Conservation (phyloP, 345 rosid species). For the Moringa oleifera region DNA sequence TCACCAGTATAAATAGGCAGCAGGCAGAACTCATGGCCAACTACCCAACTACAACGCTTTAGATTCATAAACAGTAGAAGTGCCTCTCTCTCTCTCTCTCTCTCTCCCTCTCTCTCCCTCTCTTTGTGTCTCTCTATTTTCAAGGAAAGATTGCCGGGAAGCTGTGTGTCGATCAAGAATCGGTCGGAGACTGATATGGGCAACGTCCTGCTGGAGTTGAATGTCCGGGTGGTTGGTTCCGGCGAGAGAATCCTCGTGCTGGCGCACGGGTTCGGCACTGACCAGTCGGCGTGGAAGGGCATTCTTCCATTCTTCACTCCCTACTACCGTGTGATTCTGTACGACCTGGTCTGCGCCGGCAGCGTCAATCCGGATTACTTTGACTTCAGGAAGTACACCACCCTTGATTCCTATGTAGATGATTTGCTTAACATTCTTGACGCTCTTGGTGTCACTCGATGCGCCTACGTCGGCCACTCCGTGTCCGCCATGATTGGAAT, state of each 20-base stretch:
- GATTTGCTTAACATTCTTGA: slow-evolving; percentile 76
- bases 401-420: slow-evolving; percentile 71
- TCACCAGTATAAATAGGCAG: too few relatives aligned
- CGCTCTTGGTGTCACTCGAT: slow-evolving; percentile 48
- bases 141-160: too few relatives aligned
- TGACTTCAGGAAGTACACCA: slow-evolving; percentile 51
- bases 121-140: too few relatives aligned
- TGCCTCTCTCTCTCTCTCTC: too few relatives aligned
- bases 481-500: slow-evolving; percentile 87
- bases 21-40: background rate
- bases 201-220: slow-evolving; percentile 49
- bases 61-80: too few relatives aligned
- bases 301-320: slow-evolving; percentile 59
- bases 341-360: slow-evolving; percentile 82
- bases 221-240: slow-evolving; percentile 62
- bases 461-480: slow-evolving; percentile 81
- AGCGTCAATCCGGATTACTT: slow-evolving; percentile 81
- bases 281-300: slow-evolving; percentile 84
- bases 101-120: too few relatives aligned
- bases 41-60: background rate
- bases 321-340: slow-evolving; percentile 50
- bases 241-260: slow-evolving; percentile 59
- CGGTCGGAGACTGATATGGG: too few relatives aligned
- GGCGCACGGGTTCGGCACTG: slow-evolving; percentile 85
- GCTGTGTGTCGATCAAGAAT: too few relatives aligned